Conservation (phyloP, 208 protist species). For the Strigomonas culicis region DNA sequence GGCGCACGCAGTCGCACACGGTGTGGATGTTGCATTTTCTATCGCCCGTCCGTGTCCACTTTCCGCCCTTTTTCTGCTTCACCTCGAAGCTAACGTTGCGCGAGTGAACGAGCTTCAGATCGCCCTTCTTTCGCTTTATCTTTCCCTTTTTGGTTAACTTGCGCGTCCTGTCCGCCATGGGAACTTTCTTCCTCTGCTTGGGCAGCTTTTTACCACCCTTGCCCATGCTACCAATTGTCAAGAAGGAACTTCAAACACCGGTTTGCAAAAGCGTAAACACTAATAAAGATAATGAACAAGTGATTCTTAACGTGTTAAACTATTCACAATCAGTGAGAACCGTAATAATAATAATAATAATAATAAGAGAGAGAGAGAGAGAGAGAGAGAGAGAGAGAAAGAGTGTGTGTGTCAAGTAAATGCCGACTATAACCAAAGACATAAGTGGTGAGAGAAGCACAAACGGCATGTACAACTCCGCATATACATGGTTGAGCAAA, state of each 20-base stretch:
- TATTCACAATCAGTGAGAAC: too few species aligned
- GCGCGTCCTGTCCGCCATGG: constrained; percentile 69
- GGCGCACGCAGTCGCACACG: constrained; percentile 84
- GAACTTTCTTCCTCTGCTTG: constrained; percentile 79
- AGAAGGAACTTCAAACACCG: constrained; percentile 4
- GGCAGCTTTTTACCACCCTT: constrained; percentile 78
- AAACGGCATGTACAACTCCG: background rate
- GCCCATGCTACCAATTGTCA: constrained; percentile 45
- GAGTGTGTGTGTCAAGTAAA: background rate
- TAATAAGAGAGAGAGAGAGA: background rate
- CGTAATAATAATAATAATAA: too few species aligned
- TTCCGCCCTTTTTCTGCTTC: constrained; percentile 86
- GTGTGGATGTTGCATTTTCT: constrained; percentile 90
- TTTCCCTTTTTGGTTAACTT: constrained; percentile 83
- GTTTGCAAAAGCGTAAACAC: background rate
- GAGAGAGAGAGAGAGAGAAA: constrained; percentile 14
- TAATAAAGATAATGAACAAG: background rate
- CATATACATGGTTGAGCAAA: constrained; percentile 8
- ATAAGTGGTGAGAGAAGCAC: background rate
- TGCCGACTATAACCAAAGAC: background rate
- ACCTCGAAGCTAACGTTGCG: constrained; percentile 78
- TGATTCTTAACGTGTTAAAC: too few species aligned
- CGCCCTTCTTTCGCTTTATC: constrained; percentile 78
- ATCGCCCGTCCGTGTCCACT: constrained; percentile 74
- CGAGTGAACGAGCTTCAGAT: constrained; percentile 72